Percentiles rank a stretch among this genome's conserved stretches.
These are phyloP conservation scores for Echium plantagineum DNA, from an alignment of 257 asterid genomes.

Conservation along the genomic window DNA sequence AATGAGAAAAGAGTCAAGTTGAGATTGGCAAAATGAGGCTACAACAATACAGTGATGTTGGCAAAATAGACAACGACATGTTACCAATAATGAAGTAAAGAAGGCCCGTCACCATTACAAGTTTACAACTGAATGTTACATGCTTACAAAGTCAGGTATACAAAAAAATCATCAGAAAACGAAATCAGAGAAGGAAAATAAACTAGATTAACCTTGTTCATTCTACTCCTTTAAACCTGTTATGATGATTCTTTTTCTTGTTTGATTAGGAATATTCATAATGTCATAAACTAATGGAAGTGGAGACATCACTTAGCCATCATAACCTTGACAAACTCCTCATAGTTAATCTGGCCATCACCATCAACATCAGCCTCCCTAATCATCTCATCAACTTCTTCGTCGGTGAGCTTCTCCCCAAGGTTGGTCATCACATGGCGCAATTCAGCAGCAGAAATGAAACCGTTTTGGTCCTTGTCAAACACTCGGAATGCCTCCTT, in stretches of 20 bases:
- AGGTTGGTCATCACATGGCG: constrained; percentile 5
- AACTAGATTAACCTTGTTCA: neutral
- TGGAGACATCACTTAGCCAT: constrained; percentile 4
- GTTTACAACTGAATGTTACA: neutral
- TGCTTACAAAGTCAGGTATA: neutral
- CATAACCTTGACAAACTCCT: constrained; percentile 6
- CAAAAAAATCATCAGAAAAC: neutral
- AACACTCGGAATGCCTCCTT: constrained; percentile 7
- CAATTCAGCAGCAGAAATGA: constrained; percentile 5
- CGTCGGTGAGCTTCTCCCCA: constrained; percentile 5
- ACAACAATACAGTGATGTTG: too few species aligned
- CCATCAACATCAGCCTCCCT: constrained; percentile 8
- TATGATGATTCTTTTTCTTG: too few species aligned
- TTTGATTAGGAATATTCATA: neutral
- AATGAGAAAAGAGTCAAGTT: too few species aligned
- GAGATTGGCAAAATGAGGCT: too few species aligned
- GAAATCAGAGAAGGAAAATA: neutral
- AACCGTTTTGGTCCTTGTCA: constrained; percentile 5
- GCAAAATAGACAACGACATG: too few species aligned
- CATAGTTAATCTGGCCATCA: constrained; percentile 4
- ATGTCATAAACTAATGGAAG: neutral
- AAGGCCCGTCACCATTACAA: too few species aligned
- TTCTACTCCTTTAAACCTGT: neutral
- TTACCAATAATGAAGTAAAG: too few species aligned
- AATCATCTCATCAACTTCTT: constrained; percentile 6